Percentiles rank a stretch among this genome's conserved stretches.
Conservation (phyloP, 352 stramenopile species). For the Phytophthora palmivora region DNA sequence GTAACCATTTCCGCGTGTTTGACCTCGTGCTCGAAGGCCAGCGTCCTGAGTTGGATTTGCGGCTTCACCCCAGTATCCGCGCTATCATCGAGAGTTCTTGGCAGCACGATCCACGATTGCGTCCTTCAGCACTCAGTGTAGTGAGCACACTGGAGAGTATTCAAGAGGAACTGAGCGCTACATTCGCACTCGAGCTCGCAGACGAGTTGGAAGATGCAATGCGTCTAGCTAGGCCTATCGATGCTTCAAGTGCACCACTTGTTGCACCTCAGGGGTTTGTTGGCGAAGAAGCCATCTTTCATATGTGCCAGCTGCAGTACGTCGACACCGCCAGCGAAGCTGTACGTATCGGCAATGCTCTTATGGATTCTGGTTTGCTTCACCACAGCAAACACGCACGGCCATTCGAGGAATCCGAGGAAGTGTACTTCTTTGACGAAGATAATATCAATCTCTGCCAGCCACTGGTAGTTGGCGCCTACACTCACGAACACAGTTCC, state of each 20-base stretch:
- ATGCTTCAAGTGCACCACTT: conserved; percentile 33
- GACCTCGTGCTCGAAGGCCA: conserved; percentile 55
- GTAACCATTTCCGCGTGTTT: conserved; percentile 72
- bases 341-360: conserved; percentile 63
- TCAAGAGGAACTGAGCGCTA: conserved; percentile 51
- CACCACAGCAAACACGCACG: conserved; percentile 60
- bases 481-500: conserved; percentile 11
- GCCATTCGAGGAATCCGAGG: conserved; percentile 47
- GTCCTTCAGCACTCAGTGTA: conserved; percentile 54
- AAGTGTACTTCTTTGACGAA: conserved; percentile 61
- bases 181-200: conserved; percentile 48
- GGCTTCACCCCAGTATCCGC: conserved; percentile 44
- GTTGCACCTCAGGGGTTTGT: conserved; percentile 45
- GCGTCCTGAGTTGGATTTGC: conserved; percentile 47
- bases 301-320: conserved; percentile 54
- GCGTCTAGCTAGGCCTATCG: conserved; percentile 37
- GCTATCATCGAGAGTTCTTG: conserved; percentile 54
- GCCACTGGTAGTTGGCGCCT: conserved; percentile 40
- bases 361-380: conserved; percentile 67
- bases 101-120: conserved; percentile 45
- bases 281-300: conserved; percentile 42
- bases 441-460: conserved; percentile 62
- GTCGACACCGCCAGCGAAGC: conserved; percentile 51
- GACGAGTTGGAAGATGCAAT: conserved; percentile 51
- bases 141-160: conserved; percentile 52